phyloP scores from a whole-genome alignment of 495 filamentous ascomycete genomes.

The Podospora bellae-mahoneyi region DNA sequence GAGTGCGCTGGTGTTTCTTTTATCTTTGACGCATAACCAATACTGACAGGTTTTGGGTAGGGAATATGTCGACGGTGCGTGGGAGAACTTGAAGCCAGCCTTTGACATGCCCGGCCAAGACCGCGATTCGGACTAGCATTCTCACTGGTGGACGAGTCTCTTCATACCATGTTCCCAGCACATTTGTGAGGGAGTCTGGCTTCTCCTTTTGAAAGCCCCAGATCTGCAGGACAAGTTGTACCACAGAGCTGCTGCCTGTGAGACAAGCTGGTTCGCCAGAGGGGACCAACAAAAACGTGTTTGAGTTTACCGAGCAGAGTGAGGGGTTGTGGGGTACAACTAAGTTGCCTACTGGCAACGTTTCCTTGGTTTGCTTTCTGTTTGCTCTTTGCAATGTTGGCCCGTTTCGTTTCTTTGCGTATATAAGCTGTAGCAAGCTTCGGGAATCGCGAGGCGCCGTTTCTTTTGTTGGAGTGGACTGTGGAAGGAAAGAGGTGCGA shows the following conservation, averaged over 20 bases:
- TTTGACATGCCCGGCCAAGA: conserved; percentile 7
- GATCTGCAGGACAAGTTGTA: too few species aligned
- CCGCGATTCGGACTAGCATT: not conserved
- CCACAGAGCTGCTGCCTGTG: not conserved
- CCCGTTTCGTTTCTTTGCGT: not conserved
- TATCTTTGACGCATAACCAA: not conserved
- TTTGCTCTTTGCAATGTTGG: not conserved
- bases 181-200: not conserved
- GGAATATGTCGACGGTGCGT: conserved; percentile 13
- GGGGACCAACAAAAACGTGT: not conserved
- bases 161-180: too few species aligned
- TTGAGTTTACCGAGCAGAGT: not conserved
- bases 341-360: not conserved
- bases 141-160: too few species aligned
- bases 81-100: not conserved
- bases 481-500: not conserved
- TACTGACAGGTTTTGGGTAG: conserved; percentile 1
- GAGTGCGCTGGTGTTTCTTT: conserved; percentile 15
- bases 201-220: not conserved
- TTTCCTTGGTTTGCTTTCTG: not conserved
- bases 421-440: too few species aligned
- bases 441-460: too few species aligned
- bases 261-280: not conserved
- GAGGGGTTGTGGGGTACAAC: too few species aligned
- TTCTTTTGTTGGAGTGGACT: not conserved